Conservation (phyloP, 139 green algal species). For the Tetratostichococcus sp. region DNA sequence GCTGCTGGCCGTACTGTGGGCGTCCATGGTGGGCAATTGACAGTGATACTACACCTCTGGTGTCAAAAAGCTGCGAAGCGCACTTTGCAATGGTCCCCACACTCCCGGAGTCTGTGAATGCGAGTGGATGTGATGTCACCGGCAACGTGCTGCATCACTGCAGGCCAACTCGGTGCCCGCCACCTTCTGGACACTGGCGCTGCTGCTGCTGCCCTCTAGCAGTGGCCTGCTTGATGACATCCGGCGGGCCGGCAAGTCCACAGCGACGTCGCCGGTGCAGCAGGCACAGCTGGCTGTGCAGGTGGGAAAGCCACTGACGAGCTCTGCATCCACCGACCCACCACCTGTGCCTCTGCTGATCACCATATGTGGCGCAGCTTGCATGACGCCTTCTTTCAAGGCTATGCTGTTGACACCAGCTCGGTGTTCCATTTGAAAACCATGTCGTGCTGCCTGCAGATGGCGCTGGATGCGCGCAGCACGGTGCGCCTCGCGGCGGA, state of each 20-base stretch:
- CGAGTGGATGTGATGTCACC: too few relatives aligned
- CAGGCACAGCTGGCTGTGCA: constrained; percentile 2
- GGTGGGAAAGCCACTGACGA: too few relatives aligned
- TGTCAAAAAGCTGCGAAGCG: too few relatives aligned
- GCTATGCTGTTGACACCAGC: neutral
- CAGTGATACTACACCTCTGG: neutral
- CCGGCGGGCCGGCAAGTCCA: neutral
- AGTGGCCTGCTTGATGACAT: constrained; percentile 11
- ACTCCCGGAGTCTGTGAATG: too few relatives aligned
- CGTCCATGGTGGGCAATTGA: constrained; percentile 30
- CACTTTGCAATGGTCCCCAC: too few relatives aligned
- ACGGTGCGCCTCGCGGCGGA: constrained; percentile 20
- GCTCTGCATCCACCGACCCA: too few relatives aligned
- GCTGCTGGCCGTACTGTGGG: constrained; percentile 70
- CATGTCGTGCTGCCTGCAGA: too few relatives aligned
- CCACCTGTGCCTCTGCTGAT: too few relatives aligned
- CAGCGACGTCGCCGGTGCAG: neutral
- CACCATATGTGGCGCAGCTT: constrained; percentile 1
- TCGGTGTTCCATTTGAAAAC: constrained; percentile 6
- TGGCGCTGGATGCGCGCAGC: constrained; percentile 24
- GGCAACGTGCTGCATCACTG: too few relatives aligned
- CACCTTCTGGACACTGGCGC: constrained; percentile 57
- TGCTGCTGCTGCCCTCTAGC: constrained; percentile 68
- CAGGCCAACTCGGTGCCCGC: constrained; percentile 65
- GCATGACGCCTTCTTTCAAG: neutral